Evolutionary conservation across 331 rosid species (phyloP).

Genomic region (Quercus tomentella): DNA sequence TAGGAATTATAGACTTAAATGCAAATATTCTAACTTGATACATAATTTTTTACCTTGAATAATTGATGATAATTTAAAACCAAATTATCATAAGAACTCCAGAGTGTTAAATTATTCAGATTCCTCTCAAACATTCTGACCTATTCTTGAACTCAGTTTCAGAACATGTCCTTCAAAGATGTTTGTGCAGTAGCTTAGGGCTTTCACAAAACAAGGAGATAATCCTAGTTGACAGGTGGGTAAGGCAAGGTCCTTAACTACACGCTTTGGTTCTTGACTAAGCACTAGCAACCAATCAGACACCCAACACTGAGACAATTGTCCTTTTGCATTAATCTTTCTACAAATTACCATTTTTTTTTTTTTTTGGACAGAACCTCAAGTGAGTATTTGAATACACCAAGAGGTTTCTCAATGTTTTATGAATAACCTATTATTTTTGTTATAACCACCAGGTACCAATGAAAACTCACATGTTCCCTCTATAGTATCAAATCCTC

Average conservation of each 20-base stretch:
- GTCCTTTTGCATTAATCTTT: no score
- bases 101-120: neutral
- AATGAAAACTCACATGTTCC: neutral
- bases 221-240: neutral
- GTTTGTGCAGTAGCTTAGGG: neutral
- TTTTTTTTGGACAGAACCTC: no score
- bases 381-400: no score
- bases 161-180: neutral
- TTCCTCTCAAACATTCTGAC: neutral
- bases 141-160: neutral
- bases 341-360: no score
- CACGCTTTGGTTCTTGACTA: neutral
- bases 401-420: no score
- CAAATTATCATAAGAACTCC: neutral
- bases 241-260: neutral
- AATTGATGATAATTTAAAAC: neutral
- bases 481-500: no score
- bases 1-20: neutral
- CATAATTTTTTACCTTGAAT: no score
- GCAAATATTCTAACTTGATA: no score
- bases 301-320: neutral
- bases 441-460: no score
- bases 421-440: no score
- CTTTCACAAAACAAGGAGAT: neutral
- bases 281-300: neutral